Evolutionary conservation across 2,329 filamentous ascomycete genomes (phyloP), one percentile per base, ranked within the genome.

Genomic region (Colletotrichum tofieldiae): DNA sequence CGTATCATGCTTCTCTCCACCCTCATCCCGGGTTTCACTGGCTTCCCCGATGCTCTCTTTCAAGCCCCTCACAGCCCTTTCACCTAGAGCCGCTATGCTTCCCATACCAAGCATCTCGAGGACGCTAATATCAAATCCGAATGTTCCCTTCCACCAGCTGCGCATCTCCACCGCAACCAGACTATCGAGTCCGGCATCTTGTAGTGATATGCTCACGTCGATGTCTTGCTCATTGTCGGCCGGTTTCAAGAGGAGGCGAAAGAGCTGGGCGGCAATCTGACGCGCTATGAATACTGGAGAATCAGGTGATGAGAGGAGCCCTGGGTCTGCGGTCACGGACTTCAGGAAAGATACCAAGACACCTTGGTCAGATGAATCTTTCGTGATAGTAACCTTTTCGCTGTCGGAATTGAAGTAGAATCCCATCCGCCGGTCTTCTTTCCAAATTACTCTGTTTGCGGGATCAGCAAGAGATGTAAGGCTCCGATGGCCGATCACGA

Each of bases 111-210:
- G 54, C 65, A 78, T 67, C 7, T 75, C 66, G 18, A 71, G 51
- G 7, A 72, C 56, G 16, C 63, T 76, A 3, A 77, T 75, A 4
- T 78, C 75, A 26, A 75, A 65, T 1, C 75, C 75, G 35, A 78
- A 72, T 0, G 68, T 65, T 14, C 68, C 64, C 58, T 74, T 74
- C 75, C 76, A 77, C 74, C 76, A 78, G 23, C 68, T 75, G 18
- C 76, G 68, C 58, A 78, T 59, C 55, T 78, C 76, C n/a, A 77
- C 74, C 4, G 73, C 74, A 5, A 77, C 74, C 29, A 78, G 47
- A 0, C 73, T 77, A 41, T 78, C 76, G 23, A 78, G 55, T 5
- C 76, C 76, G 16, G 68, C 68, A 7, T 73, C 45, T 18, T 54
- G 65, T 1, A 71, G 69, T 2, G 58, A 63, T 56, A 56, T 62